Base-by-base conservation (phyloP, 2,329 filamentous ascomycete species). In the Colletotrichum gigasporum region DNA sequence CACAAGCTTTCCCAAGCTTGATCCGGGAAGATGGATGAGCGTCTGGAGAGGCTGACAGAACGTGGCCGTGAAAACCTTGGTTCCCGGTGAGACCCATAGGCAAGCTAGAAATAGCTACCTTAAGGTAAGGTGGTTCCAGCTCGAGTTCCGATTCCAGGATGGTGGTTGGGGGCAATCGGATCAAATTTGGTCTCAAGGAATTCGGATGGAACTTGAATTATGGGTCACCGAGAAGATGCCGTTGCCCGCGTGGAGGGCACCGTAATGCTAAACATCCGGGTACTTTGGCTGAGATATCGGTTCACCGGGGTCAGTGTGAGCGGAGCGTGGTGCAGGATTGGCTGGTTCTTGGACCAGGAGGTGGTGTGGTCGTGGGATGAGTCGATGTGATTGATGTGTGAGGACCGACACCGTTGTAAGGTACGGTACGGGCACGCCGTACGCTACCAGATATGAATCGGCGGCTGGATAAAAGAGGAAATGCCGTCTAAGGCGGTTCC, bases 311-410 rank as follows among this genome's bases (percentile, higher is more conserved):
- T 26, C 24, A 22, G 14, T 16, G 48, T 45, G 22, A 44, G 24
- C 20, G 37, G 18, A 47, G 18, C 18, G n/a, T n/a, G n/a, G n/a
- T n/a, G 14, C 22, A n/a, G n/a, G 39, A 51, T 47, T 53, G 42
- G 52, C 11, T 11, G 32, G 26, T 35, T 11, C 16, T 16, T 37
- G 37, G 14, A 41, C 30, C 7, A 45, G 16, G 39, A 34, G 37
- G 24, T 47, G 60, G 54, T 63, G 54, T 63, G 60, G 60, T 50
- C 22, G 52, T 62, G 59, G 58, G 51, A 62, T 42, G 52, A 57
- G 52, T 57, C 44, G 52, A 53, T 41, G 35, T 44, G 44, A 44
- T 34, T 32, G 30, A 22, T 55, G 41, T n/a, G 24, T 22, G 42
- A 20, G 32, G 35, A 16, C 16, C 30, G 39, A 20, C 47, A 41